A percentile compares a stretch with the other conserved stretches of the same genome.
Conservation (phyloP, 2,329 filamentous ascomycete species). For the Metarhizium robertsii region DNA sequence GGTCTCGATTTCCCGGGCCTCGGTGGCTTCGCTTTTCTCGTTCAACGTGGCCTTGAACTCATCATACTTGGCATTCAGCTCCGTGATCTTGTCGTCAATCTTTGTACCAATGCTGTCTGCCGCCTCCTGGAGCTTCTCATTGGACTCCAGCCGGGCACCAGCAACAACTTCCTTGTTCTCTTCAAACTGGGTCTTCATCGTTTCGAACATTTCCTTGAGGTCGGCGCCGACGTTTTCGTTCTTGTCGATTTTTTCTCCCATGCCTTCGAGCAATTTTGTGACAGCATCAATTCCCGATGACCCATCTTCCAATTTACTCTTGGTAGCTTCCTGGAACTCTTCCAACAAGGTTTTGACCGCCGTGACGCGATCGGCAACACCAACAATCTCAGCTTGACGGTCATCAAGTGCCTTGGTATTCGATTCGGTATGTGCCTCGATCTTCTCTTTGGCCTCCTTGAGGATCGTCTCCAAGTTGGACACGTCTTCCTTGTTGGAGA, state of each 20-base stretch:
- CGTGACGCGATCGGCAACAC: constrained; percentile 66
- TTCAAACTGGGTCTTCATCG: constrained; percentile 80
- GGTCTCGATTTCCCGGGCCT: constrained; percentile 63
- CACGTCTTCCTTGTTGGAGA: constrained; percentile 71
- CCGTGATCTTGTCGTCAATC: constrained; percentile 58
- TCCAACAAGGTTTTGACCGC: constrained; percentile 71
- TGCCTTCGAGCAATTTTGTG: constrained; percentile 57
- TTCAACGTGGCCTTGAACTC: constrained; percentile 69
- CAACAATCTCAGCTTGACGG: constrained; percentile 73
- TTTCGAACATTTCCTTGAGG: constrained; percentile 62
- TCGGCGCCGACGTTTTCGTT: constrained; percentile 51
- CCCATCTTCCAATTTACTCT: constrained; percentile 68
- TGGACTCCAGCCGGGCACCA: constrained; percentile 70
- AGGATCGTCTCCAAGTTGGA: constrained; percentile 54
- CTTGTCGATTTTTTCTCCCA: constrained; percentile 53
- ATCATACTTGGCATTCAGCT: constrained; percentile 80
- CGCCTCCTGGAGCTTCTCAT: constrained; percentile 61
- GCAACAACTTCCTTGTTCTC: constrained; percentile 73
- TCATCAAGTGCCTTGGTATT: constrained; percentile 75
- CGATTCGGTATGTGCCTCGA: constrained; percentile 59
- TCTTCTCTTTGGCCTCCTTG: constrained; percentile 60
- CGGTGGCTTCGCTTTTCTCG: constrained; percentile 61
- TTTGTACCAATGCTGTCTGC: constrained; percentile 45
- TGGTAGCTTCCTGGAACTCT: constrained; percentile 68
- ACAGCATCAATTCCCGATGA: constrained; percentile 63